Base-by-base conservation (phyloP, 2,329 filamentous ascomycete species). In the Didymella keratinophila region DNA sequence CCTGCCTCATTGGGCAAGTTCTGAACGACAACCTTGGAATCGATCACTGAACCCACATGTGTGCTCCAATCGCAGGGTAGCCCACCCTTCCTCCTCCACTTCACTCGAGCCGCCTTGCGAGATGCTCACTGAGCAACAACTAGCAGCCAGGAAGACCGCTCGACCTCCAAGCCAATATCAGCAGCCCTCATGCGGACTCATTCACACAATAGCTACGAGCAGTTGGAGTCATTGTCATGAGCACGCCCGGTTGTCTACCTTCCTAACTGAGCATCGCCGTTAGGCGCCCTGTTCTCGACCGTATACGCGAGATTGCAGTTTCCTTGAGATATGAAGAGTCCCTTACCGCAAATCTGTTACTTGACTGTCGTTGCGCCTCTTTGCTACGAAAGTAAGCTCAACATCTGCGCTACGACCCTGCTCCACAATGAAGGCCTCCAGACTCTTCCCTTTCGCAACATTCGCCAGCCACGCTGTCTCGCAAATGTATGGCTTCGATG, bases 1-100 rank as follows among this genome's bases (percentile, higher is more conserved):
- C 57, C 23, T 56, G 32, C 57, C 57, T 18, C 11, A 36, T 45
- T 30, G 12, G 48, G 57, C 30, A 60, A n/a, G 52, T 56, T 52
- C 44, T 2, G 21, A 23, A n/a, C 14, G 4, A 23, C 52, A 4
- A 32, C 30, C 30, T 32, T 32, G 12, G 30, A 14, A 27, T 60
- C 39, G 52, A 60, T 52, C 18, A n/a, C 21, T 1, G 32, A 27
- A 23, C 23, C 37, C 37, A 41, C 20, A 14, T 20, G 36, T 20
- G 36, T 39, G 36, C 36, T 39, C n/a, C 36, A 18, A 39, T 39
- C 36, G n/a, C 18, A 39, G 9, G 10, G n/a, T 11, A 36, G 16
- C 32, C 32, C 18, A 18, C 18, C 34, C 34, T 37, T 12, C 7
- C 36, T 39, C 9, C 18, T 11, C n/a, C 23, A 25, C 23, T 39